Evolutionary conservation across 2,329 filamentous ascomycete genomes (phyloP).

Genomic region (Fusarium keratoplasticum): DNA sequence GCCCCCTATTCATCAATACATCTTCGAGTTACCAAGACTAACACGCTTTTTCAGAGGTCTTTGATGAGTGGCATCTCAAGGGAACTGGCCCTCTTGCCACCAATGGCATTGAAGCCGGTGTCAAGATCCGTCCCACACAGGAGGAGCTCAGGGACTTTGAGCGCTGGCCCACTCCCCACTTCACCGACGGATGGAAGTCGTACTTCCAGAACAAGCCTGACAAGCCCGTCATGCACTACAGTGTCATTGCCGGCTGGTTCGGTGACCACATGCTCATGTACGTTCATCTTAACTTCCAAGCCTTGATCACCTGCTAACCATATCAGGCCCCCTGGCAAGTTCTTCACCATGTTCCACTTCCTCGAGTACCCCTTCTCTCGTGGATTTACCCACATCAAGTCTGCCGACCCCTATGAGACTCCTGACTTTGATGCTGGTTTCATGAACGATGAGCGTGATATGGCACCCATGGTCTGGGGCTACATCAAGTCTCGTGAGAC

Average conservation of each 20-base stretch:
- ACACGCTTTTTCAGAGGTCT: conserved; percentile 62
- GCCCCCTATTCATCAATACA: no score
- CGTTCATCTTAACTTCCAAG: conserved; percentile 7
- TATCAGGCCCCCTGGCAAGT: conserved; percentile 78
- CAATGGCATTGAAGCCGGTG: conserved; percentile 83
- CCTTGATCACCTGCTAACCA: not conserved
- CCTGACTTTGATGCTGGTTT: conserved; percentile 86
- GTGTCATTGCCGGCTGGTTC: conserved; percentile 76
- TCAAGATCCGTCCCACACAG: conserved; percentile 79
- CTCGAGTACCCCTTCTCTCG: conserved; percentile 82
- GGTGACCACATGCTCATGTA: conserved; percentile 71
- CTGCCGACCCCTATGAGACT: conserved; percentile 77
- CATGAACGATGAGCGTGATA: conserved; percentile 88
- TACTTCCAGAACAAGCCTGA: conserved; percentile 89
- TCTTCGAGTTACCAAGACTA: no score
- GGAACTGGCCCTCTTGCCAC: conserved; percentile 82
- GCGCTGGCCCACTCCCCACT: conserved; percentile 79
- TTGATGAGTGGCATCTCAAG: conserved; percentile 82
- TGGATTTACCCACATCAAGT: conserved; percentile 76
- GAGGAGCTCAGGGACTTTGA: conserved; percentile 77
- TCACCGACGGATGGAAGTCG: conserved; percentile 79
- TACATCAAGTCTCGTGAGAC: conserved; percentile 88
- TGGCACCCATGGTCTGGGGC: conserved; percentile 87
- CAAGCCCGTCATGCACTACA: conserved; percentile 90
- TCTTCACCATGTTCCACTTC: conserved; percentile 89